Base-by-base conservation (phyloP, 2,329 filamentous ascomycete genomes). In the Colletotrichum abscissum region DNA sequence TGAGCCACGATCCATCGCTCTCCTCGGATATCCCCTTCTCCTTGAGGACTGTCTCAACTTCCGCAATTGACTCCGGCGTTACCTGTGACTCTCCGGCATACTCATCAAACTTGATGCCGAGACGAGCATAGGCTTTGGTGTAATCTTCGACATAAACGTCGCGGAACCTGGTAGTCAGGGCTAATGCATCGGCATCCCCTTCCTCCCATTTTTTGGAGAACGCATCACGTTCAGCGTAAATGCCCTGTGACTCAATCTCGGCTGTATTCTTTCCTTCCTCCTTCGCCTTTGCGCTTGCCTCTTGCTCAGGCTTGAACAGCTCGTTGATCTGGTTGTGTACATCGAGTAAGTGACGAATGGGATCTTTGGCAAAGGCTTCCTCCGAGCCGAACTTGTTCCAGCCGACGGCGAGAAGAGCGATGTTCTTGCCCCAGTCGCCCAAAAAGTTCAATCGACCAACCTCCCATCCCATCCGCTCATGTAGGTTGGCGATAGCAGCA, bases 401-500 rank as follows among this genome's bases (percentile, higher is more conserved):
- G 0, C 92, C 93, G 38, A 93, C 86, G 7, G 91, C 92, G 55
- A 95, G 83, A 9, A 95, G 87, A 72, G 88, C 88, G 60, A 88
- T 93, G 78, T 93, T 92, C 82, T 93, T 93, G 28, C 93, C 93
- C 93, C 93, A 95, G 80, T 95, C 93, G 46, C 93, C 93, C 0
- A 95, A 86, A 78, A 95, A 95, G 82, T 95, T 95, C 85, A 95
- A 88, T 28, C 90, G 87, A 57, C 90, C 82, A 0, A 94, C 92
- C 46, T 94, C 89, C 91, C 92, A 95, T 24, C 92, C 93, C 63
- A 90, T 89, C 22, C 82, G 86, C 77, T 92, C 86, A 79, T 94
- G 93, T 2, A 94, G 80, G 77, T 94, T 94, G 26, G 91, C 86
- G 24, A 95, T 83, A 80, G 93, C 94, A 35, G 91, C 92, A 56